phyloP scores from a whole-genome alignment of 176 grass and related monocot species.

The Carex cristatella region DNA sequence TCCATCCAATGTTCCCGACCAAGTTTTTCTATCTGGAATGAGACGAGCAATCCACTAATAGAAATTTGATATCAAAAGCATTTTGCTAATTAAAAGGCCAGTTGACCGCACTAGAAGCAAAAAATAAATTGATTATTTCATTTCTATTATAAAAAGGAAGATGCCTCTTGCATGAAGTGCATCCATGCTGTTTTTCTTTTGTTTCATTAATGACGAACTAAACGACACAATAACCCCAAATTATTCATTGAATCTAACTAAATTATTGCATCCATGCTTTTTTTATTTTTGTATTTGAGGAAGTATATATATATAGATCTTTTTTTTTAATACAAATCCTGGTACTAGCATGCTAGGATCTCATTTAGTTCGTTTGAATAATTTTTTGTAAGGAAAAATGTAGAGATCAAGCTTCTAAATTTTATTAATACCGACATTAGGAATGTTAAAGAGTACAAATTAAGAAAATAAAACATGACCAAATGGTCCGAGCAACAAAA shows the following conservation, averaged over 20 bases:
- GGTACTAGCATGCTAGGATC: too few species aligned
- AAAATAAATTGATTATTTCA: background rate
- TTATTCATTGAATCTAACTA: background rate
- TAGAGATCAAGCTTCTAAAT: too few species aligned
- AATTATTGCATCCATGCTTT: background rate
- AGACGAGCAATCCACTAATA: slow-evolving; percentile 11
- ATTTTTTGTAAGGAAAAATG: too few species aligned
- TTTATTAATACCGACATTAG: too few species aligned
- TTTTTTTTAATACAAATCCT: too few species aligned
- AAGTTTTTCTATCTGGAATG: background rate
- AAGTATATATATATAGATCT: too few species aligned
- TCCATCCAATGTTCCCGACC: background rate
- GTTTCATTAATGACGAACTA: background rate
- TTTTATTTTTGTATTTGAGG: background rate
- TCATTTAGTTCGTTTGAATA: too few species aligned
- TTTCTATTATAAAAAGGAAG: background rate
- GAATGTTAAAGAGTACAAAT: too few species aligned
- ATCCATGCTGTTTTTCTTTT: background rate
- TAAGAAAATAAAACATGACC: too few species aligned
- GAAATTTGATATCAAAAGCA: background rate
- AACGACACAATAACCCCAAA: background rate
- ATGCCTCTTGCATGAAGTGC: background rate
- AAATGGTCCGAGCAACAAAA: too few species aligned
- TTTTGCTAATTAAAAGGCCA: background rate
- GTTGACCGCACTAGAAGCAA: background rate